Evolutionary conservation across 768 basidiomycete genomes (phyloP), one percentile per base, ranked within the genome.

Genomic region (Phanerochaete carnosa): DNA sequence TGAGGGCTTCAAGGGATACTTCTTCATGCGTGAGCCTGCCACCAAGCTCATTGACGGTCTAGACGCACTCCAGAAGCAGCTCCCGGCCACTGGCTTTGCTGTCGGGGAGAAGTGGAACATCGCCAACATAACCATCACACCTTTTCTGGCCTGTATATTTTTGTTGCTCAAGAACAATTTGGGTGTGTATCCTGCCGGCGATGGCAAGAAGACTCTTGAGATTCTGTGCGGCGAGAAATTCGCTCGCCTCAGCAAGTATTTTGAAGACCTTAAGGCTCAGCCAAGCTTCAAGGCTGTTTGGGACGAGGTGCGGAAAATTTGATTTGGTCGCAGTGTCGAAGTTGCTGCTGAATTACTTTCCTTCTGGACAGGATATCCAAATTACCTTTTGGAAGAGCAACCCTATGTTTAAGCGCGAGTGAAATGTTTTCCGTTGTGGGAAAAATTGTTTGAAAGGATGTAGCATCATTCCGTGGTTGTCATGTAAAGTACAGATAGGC

Each of bases 121-220:
- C 51, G 87, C 86, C 5, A 87, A 88, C 62, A 80, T 82, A 1
- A 80, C 83, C 0, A 63, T 87, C 11, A 73, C 79, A 1, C 84
- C 88, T 0, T 85, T 87, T 76, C 65, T 86, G n/a, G 84, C 77
- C 12, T 75, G 86, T 13, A 63, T 79, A 53, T 76, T 79, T n/a
- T n/a, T n/a, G n/a, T n/a, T n/a, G n/a, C n/a, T n/a, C n/a, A n/a
- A n/a, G n/a, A n/a, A n/a, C n/a, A 16, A 87, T 47, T 26, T 83
- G n/a, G 85, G 85, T 2, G 74, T 69, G 23, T 88, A 71, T 60
- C 29, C 43, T 12, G 37, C 52, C 8, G 75, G 76, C 9, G 69
- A 66, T 25, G 85, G 83, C 4, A 70, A 75, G 49, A 77, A 74
- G 55, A 68, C 78, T 2, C 73, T 78, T 11, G 46, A 16, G 51